Evolutionary conservation across 1,284 basidiomycete genomes (phyloP), one percentile per base, ranked within the genome.

Genomic region (Vanrija sp.): DNA sequence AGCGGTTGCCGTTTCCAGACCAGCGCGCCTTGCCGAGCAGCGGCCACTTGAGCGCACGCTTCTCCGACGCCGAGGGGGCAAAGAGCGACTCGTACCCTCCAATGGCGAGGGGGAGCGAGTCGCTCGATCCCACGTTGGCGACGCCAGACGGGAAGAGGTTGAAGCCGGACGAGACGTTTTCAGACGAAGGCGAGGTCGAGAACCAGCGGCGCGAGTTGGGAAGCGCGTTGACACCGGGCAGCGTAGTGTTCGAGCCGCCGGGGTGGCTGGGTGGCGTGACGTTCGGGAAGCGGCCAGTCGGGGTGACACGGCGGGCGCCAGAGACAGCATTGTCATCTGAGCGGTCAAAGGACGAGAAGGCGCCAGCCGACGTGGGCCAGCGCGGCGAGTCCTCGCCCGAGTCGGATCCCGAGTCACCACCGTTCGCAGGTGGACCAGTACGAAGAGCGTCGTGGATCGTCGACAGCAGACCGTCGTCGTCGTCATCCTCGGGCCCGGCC

Each of bases 41-140:
- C 18, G 67, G 67, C 73, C 72, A 75, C 50, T 72, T 71, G 29
- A 76, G 63, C 23, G 69, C 69, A 49, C 69, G 67, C 63, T 76
- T 74, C 61, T 76, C 74, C 14, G 62, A 66, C 3, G 68, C 70
- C 19, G 68, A 71, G 9, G 74, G 74, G 3, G 74, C 72, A 45
- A 76, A 76, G 5, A 73, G 66, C 19, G 65, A 67, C 43, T 55
- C 57, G 28, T 74, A 53, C 18, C 53, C 56, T 2, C 43, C 46
- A 8, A 34, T 34, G 12, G 54, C 28, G 12, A 57, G 50, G 5
- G 59, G 59, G 2, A 61, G 61, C 26, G 69, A 70, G 54, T 74
- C 74, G 52, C 68, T 74, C 26, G 72, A 73, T 3, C 64, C 55
- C n/a, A 54, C 50, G 18, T 55, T 55, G 5, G 44, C 39, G 5